phyloP scores from a whole-genome alignment of 495 filamentous ascomycete species.

The Hyaloscypha finlandica region DNA sequence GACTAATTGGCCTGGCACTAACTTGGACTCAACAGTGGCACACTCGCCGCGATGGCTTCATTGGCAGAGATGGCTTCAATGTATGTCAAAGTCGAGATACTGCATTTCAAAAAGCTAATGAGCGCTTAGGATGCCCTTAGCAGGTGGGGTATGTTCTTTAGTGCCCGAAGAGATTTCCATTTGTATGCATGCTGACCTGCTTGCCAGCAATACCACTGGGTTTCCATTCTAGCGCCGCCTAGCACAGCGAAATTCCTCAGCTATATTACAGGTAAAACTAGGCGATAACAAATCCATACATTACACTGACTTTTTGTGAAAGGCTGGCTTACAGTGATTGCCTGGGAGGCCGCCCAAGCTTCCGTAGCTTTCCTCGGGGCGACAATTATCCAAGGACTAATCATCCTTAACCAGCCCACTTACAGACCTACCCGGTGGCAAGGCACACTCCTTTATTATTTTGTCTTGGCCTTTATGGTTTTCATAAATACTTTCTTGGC shows the following conservation, averaged over 20 bases:
- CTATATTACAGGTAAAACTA: conserved; percentile 15
- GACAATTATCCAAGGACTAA: conserved; percentile 26
- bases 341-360: conserved; percentile 20
- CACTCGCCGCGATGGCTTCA: conserved; percentile 33
- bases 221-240: conserved; percentile 44
- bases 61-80: conserved; percentile 43
- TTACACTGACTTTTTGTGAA: neutral
- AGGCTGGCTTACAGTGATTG: conserved; percentile 27
- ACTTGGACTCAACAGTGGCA: conserved; percentile 17
- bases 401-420: conserved; percentile 29
- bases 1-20: neutral
- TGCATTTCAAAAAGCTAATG: neutral
- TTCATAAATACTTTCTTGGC: conserved; percentile 35
- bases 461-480: conserved; percentile 42
- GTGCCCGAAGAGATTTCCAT: neutral
- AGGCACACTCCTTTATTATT: conserved; percentile 46
- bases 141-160: neutral
- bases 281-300: neutral
- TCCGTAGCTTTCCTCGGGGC: conserved; percentile 14
- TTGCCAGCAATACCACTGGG: conserved; percentile 23
- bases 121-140: conserved; percentile 7
- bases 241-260: conserved; percentile 17
- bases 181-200: neutral
- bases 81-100: conserved; percentile 28
- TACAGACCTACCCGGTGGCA: conserved; percentile 50